Percentiles rank a stretch among this genome's conserved stretches.
These are phyloP conservation scores for Phytophthora palmivora DNA, from an alignment of 352 stramenopile species.

Conservation along the genomic window DNA sequence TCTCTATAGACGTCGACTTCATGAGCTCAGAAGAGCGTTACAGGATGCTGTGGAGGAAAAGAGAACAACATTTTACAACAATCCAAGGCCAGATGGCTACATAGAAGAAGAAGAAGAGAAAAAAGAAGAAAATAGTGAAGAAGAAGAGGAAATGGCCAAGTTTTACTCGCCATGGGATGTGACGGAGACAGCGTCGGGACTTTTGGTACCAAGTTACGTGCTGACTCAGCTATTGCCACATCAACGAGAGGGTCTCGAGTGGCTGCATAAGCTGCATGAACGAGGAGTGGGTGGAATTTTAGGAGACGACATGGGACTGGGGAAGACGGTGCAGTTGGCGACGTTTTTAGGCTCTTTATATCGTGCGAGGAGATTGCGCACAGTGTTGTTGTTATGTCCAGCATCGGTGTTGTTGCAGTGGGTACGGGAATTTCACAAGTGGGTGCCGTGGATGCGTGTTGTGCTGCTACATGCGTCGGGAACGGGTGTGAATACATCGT, in stretches of 20 bases:
- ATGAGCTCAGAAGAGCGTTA: conserved; percentile 40
- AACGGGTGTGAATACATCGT: conserved; percentile 49
- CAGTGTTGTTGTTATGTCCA: conserved; percentile 94
- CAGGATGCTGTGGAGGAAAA: conserved; percentile 32
- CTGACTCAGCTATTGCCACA: conserved; percentile 92
- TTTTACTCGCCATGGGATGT: conserved; percentile 61
- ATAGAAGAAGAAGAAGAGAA: conserved; percentile 21
- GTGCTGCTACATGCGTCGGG: conserved; percentile 91
- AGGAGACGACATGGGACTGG: conserved; percentile 95
- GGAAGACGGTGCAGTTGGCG: conserved; percentile 96
- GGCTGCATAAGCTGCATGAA: conserved; percentile 96
- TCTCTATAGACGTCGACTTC: conserved; percentile 37
- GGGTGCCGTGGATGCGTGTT: conserved; percentile 89
- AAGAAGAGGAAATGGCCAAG: conserved; percentile 18
- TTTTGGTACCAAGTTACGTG: conserved; percentile 75
- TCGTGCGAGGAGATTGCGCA: conserved; percentile 55
- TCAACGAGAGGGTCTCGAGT: conserved; percentile 95
- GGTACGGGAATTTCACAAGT: conserved; percentile 95
- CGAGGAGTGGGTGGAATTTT: conserved; percentile 98
- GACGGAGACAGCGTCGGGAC: conserved; percentile 65
- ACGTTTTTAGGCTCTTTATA: conserved; percentile 86
- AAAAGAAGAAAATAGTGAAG: conserved; percentile 7
- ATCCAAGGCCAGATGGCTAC: conserved; percentile 19
- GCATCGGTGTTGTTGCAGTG: conserved; percentile 97
- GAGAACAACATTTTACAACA: conserved; percentile 57